Evolutionary conservation across 345 rosid species (phyloP), one percentile per base, ranked within the genome.

Genomic region (Citrus australasica): DNA sequence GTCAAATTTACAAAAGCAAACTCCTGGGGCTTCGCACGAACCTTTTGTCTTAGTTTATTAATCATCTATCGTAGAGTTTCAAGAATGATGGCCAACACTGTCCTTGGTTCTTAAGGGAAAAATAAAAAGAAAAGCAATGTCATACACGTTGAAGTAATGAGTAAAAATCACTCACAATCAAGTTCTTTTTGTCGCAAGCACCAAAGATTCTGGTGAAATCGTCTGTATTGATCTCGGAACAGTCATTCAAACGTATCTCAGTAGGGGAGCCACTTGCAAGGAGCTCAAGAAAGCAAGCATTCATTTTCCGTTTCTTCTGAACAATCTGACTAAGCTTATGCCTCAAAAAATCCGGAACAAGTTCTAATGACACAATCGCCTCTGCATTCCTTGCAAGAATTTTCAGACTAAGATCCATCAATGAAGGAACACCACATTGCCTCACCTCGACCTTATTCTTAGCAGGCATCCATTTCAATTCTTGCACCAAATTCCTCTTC

Each of bases 321-420:
- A 85, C 79, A 40, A 69, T 9, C 71, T 37, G 28, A 24, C 84
- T 75, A 16, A 90, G 79, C 64, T 77, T 83, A 69, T 51, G 83
- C 86, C 79, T 85, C 76, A 87, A 65, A 16, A 51, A 72, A 64
- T 85, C 87, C 4, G 93, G 91, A 51, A 90, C 85, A 68, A 55
- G 42, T 16, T 82, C 65, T 24, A 90, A 64, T 7, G 91, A 86
- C 71, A 30, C 71, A 32, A 90, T 76, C 1, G 85, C 79, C 25
- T 82, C 88, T 6, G 84, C 72, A 37, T 85, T 72, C 60, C 73
- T 35, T 1, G 87, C 89, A 76, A 87, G 88, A 85, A 19, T 71
- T 67, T 33, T 67, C 71, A 79, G 48, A 79, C 86, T 66, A 75
- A 88, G 69, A 40, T 87, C 90, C 63, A 79, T 25, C 10, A 85